Evolutionary conservation across 2,329 filamentous ascomycete genomes (phyloP), one percentile per base, ranked within the genome.

Genomic region (Exophiala viscosa): DNA sequence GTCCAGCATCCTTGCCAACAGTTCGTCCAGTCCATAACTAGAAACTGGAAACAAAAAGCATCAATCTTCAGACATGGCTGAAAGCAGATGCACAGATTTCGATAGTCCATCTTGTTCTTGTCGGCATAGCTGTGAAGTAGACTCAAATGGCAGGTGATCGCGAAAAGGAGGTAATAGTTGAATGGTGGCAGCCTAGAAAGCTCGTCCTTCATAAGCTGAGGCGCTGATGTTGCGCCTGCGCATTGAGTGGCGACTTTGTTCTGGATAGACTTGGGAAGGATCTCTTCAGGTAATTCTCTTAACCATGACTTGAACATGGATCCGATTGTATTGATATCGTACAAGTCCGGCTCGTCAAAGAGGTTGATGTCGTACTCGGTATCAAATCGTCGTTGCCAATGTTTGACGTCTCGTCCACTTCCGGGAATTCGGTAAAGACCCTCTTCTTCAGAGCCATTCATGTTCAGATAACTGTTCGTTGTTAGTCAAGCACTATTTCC

Each of bases 91-190:
- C 90, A 95, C 18, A 97, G 76, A 61, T 96, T 96, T 66, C 89
- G 85, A 67, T 92, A 96, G 67, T 95, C 90, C 92, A 97, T 97
- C 75, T 95, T 96, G 80, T 96, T 97, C 76, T 92, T 91, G 60
- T 95, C 89, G 18, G 90, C 87, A 69, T 95, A 92, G 1, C 89
- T 90, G 62, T 96, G 84, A 8, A 97, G 80, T 20, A 96, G 80
- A 64, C 90, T 96, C 44, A 97, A 84, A 65, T 97, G 92, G 70
- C 92, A 96, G 32, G 92, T 97, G 63, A 96, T 96, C 64, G 92
- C 92, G 68, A 97, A 97, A 5, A 97, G 83, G 11, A 97, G 85
- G 67, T 97, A 96, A 73, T 97, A 97, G 73, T 96, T 95, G 77
- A 93, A 96, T 0, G 92, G 92, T 5, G 92, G 88, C n/a, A 97